Evolutionary conservation across 2,329 filamentous ascomycete species (phyloP).

Genomic region (Aspergillus hiratsukae): DNA sequence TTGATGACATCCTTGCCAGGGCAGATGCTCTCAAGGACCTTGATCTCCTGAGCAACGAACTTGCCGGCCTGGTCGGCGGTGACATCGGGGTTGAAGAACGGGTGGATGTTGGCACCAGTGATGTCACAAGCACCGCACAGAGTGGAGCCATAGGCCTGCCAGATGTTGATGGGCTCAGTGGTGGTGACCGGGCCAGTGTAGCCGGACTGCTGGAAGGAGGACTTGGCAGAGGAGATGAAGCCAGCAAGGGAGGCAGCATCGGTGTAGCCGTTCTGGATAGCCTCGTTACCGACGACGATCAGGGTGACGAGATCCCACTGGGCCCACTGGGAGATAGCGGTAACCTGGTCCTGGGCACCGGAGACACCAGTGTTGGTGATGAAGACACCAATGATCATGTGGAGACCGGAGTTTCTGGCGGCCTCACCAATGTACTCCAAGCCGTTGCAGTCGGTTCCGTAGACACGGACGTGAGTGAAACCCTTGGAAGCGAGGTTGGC

Average conservation of each 20-base stretch:
- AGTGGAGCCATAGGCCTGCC: slow-evolving; percentile 55
- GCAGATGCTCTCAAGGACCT: slow-evolving; percentile 67
- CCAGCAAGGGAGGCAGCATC: slow-evolving; percentile 58
- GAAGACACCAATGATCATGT: slow-evolving; percentile 84
- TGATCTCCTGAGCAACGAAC: slow-evolving; percentile 71
- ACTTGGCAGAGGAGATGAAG: slow-evolving; percentile 67
- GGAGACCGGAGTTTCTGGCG: slow-evolving; percentile 61
- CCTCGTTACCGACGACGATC: slow-evolving; percentile 87
- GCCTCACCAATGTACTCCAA: slow-evolving; percentile 71
- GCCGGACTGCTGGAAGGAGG: slow-evolving; percentile 57
- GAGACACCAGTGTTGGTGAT: slow-evolving; percentile 61
- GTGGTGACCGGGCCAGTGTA: slow-evolving; percentile 77
- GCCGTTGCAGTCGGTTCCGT: slow-evolving; percentile 86
- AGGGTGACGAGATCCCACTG: slow-evolving; percentile 73
- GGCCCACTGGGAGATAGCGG: slow-evolving; percentile 66
- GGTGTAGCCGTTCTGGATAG: slow-evolving; percentile 70
- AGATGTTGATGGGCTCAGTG: slow-evolving; percentile 77
- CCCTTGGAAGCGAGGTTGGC: slow-evolving; percentile 58
- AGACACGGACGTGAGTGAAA: slow-evolving; percentile 71
- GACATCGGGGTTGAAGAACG: slow-evolving; percentile 80
- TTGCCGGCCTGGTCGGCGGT: slow-evolving; percentile 62
- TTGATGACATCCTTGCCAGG: slow-evolving; percentile 68
- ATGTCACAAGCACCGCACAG: slow-evolving; percentile 75
- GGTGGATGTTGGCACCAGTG: slow-evolving; percentile 81
- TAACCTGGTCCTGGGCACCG: slow-evolving; percentile 68